phyloP scores from a whole-genome alignment of 2,329 filamentous ascomycete species.

The Xylogone sp. region DNA sequence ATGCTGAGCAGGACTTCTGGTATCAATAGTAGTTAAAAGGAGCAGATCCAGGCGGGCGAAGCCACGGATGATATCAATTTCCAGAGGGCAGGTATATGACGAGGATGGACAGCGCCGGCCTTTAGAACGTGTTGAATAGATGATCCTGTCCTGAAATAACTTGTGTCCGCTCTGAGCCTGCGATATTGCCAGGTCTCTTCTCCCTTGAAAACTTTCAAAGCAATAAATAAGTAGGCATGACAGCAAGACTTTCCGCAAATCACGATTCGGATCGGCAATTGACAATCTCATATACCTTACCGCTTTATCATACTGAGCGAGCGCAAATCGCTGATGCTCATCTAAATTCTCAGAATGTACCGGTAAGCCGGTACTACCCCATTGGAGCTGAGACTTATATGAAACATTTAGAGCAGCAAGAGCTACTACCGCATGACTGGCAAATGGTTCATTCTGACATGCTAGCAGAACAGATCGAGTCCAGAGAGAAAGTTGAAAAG shows the following conservation, averaged over 20 bases:
- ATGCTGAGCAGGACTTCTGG: conserved; percentile 3
- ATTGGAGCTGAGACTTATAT: conserved; percentile 2
- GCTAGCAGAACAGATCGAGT: conserved; percentile 9
- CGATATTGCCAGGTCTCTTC: conserved; percentile 5
- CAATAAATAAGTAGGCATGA: conserved; percentile 12
- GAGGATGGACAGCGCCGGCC: not conserved
- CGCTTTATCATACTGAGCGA: conserved; percentile 8
- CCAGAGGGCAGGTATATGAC: conserved; percentile 1
- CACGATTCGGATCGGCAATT: conserved; percentile 2
- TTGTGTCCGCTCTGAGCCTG: conserved; percentile 13
- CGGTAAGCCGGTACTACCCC: not conserved
- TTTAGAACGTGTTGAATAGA: not conserved
- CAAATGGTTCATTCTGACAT: conserved; percentile 8
- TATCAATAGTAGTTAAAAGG: conserved; percentile 8
- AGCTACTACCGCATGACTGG: conserved; percentile 10
- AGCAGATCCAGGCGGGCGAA: conserved; percentile 10
- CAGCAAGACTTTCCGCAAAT: conserved; percentile 7
- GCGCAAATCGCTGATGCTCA: conserved; percentile 10
- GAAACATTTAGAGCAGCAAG: conserved; percentile 12
- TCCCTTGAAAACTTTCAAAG: conserved; percentile 9
- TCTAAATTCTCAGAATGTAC: conserved; percentile 1
- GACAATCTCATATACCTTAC: conserved; percentile 12
- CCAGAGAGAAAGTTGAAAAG: conserved; percentile 11
- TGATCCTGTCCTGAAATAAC: conserved; percentile 3
- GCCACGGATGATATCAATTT: conserved; percentile 7